These are phyloP conservation scores for Eimeria falciformis DNA, from an alignment of 169 alveolate species.

Conservation along the genomic window DNA sequence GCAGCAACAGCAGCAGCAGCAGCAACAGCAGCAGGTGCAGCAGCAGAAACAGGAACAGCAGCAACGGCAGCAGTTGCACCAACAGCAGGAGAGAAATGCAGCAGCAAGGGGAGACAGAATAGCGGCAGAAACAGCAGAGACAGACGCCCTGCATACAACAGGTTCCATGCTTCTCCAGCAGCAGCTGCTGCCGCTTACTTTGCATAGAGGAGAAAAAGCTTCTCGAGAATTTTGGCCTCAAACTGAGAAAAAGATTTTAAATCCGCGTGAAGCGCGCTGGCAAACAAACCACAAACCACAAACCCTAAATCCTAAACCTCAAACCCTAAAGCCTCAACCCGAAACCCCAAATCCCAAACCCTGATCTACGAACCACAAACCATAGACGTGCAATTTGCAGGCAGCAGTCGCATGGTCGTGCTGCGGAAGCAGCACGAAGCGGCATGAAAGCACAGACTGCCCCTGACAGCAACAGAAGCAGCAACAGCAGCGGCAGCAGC, in stretches of 20 bases:
- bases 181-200: slow-evolving; percentile 57
- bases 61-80: neutral
- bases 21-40: slow-evolving; percentile 19
- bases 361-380: neutral
- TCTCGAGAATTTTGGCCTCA: slow-evolving; percentile 6
- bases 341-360: neutral
- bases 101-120: neutral
- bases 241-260: slow-evolving; percentile 12
- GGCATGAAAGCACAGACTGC: too few species aligned
- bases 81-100: too few species aligned
- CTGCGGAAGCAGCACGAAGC: too few species aligned
- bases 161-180: slow-evolving; percentile 50
- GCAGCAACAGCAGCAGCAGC: slow-evolving; percentile 66
- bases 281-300: neutral
- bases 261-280: slow-evolving; percentile 32
- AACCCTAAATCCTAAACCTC: neutral
- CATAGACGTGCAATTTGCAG: too few species aligned
- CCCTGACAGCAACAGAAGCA: slow-evolving; percentile 22
- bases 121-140: too few species aligned
- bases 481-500: neutral
- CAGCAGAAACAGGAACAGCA: slow-evolving; percentile 5
- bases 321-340: neutral
- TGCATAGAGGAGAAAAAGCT: slow-evolving; percentile 42
- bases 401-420: too few species aligned
- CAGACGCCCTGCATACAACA: too few species aligned